Conservation (phyloP, 1,284 basidiomycete species). For the Trametes sp. region DNA sequence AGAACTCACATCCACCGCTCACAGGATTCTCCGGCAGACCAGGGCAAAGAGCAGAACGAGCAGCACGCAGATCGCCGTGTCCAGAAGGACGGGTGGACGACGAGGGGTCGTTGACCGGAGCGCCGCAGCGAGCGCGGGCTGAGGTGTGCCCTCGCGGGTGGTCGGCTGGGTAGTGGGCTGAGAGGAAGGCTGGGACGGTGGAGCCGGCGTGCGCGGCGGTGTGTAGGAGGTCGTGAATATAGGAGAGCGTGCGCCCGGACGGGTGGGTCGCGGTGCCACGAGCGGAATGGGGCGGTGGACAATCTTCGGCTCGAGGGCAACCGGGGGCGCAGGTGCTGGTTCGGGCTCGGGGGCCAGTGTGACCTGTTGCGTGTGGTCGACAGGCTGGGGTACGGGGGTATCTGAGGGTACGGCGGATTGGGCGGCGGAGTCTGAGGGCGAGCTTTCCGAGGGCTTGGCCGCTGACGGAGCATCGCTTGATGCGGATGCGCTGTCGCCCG, state of each 20-base stretch:
- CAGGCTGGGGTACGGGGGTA: not conserved
- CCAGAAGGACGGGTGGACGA: slow-evolving; percentile 68
- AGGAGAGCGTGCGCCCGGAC: slow-evolving; percentile 35
- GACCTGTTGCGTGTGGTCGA: slow-evolving; percentile 2
- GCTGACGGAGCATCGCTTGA: slow-evolving; percentile 14
- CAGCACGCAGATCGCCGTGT: slow-evolving; percentile 72
- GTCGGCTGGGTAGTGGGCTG: slow-evolving; percentile 8
- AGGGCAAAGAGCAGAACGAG: slow-evolving; percentile 69
- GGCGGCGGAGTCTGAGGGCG: slow-evolving; percentile 6
- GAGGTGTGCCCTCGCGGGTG: slow-evolving; percentile 25
- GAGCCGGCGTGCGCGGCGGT: slow-evolving; percentile 23
- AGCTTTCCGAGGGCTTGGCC: slow-evolving; percentile 11
- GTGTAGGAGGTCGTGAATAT: slow-evolving; percentile 34
- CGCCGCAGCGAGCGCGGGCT: slow-evolving; percentile 29
- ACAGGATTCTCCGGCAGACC: slow-evolving; percentile 66
- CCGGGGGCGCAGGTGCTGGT: slow-evolving; percentile 1
- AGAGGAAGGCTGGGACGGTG: not conserved
- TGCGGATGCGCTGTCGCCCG: slow-evolving; percentile 1
- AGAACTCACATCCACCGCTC: slow-evolving; percentile 26
- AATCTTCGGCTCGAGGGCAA: slow-evolving; percentile 16
- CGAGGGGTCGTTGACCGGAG: slow-evolving; percentile 33
- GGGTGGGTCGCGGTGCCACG: slow-evolving; percentile 39
- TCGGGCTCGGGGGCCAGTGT: slow-evolving; percentile 7
- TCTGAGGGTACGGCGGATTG: slow-evolving; percentile 8
- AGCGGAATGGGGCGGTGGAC: slow-evolving; percentile 34